These are phyloP conservation scores for Boletus bicolor DNA, from an alignment of 768 basidiomycete species.

Conservation along the genomic window DNA sequence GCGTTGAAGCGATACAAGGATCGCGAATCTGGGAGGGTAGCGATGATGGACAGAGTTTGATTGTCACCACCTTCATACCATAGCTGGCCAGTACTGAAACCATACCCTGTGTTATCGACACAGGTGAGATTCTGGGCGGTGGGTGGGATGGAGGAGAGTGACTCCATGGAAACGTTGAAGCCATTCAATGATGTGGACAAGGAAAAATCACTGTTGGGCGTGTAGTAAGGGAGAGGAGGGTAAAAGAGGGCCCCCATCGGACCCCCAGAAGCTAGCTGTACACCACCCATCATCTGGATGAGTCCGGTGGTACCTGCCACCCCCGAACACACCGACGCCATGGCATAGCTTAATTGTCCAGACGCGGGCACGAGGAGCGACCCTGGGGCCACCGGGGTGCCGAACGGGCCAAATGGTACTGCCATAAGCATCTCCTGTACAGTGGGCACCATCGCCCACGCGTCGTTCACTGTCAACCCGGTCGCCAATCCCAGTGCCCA, in stretches of 20 bases:
- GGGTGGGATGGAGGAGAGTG: background rate
- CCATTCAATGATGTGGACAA: background rate
- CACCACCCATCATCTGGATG: background rate
- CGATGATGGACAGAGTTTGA: background rate
- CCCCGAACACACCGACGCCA: background rate
- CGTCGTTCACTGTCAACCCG: slow-evolving; percentile 1
- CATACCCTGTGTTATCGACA: background rate
- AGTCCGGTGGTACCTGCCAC: background rate
- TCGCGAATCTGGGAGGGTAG: background rate
- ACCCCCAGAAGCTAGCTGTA: background rate
- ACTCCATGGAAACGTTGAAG: slow-evolving; percentile 4
- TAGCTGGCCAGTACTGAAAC: background rate
- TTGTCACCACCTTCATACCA: background rate
- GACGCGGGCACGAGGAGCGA: background rate
- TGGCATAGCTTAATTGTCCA: too few relatives aligned
- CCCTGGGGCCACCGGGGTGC: background rate
- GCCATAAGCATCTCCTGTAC: background rate
- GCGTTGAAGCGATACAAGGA: background rate
- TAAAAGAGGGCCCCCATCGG: background rate
- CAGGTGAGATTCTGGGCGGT: slow-evolving; percentile 2
- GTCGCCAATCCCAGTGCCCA: background rate
- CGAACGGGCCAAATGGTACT: background rate
- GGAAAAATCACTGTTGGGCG: background rate
- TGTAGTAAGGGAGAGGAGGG: background rate
- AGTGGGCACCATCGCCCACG: background rate